phyloP scores from a whole-genome alignment of 192 early-diverging fungal genomes.

The Linnemannia zychae region DNA sequence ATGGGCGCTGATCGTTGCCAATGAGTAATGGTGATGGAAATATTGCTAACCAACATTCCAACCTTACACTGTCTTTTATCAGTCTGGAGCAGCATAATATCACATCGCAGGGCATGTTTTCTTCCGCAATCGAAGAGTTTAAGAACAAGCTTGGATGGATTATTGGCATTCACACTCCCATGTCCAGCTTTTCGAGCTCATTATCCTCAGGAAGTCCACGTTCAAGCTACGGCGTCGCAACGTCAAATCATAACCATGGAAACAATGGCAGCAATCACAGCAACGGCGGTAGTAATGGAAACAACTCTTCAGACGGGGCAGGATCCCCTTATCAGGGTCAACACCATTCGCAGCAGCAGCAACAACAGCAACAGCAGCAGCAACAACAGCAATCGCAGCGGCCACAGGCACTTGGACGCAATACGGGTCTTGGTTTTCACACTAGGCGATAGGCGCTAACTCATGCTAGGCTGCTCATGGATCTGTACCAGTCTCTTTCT shows the following conservation, averaged over 20 bases:
- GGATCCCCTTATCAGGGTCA: constrained; percentile 24
- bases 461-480: not conserved
- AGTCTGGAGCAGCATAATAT: constrained; percentile 74
- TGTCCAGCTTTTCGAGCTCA: not conserved
- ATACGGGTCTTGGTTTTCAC: constrained; percentile 9
- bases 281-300: not conserved
- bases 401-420: not conserved
- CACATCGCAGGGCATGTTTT: constrained; percentile 72
- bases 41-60: not conserved
- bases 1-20: no score
- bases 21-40: not conserved
- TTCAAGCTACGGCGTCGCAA: not conserved
- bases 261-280: constrained; percentile 20
- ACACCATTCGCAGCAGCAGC: constrained; percentile 1
- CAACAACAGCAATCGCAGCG: no score
- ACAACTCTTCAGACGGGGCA: not conserved
- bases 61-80: not conserved
- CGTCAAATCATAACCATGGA: constrained; percentile 22
- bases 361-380: constrained; percentile 1
- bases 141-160: constrained; percentile 77
- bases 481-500: not conserved
- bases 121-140: constrained; percentile 72
- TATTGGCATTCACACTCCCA: constrained; percentile 65
- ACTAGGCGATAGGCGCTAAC: not conserved
- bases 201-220: not conserved